Percentiles rank a stretch among this genome's conserved stretches.
These are phyloP conservation scores for Epichloe aotearoae DNA, from an alignment of 2,329 filamentous ascomycete genomes.

Conservation along the genomic window DNA sequence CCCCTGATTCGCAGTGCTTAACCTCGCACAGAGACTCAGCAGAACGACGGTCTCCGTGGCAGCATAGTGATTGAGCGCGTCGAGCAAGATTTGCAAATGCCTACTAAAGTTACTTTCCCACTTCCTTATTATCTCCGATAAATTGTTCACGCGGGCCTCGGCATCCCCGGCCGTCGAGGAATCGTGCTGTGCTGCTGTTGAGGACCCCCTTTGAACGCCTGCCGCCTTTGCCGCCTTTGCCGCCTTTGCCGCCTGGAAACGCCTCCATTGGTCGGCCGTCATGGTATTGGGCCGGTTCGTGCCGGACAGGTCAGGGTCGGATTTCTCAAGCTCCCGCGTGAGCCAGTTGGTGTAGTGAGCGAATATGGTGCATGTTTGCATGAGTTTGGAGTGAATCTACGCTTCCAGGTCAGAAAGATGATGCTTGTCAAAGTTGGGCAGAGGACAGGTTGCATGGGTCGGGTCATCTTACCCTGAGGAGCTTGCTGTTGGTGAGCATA, in stretches of 20 bases:
- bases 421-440: not conserved
- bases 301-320: conserved; percentile 63
- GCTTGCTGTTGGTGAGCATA: conserved; percentile 94
- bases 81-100: conserved; percentile 85
- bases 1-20: conserved; percentile 72
- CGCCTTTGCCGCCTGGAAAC: conserved; percentile 36
- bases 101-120: conserved; percentile 90
- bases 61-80: conserved; percentile 92
- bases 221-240: conserved; percentile 12
- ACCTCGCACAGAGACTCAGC: conserved; percentile 68
- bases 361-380: conserved; percentile 92
- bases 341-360: conserved; percentile 80
- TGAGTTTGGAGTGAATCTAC: conserved; percentile 92
- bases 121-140: conserved; percentile 77
- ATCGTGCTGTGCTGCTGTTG: conserved; percentile 10
- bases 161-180: conserved; percentile 20
- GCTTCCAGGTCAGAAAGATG: conserved; percentile 3
- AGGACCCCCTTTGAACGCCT: conserved; percentile 11
- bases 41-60: conserved; percentile 95
- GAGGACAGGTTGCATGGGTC: not conserved
- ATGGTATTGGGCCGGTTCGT: conserved; percentile 45
- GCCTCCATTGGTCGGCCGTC: conserved; percentile 46
- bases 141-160: conserved; percentile 50
- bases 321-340: conserved; percentile 68
- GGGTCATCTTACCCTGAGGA: conserved; percentile 56